These are phyloP conservation scores for Pseudogymnoascus destructans DNA, from an alignment of 2,329 filamentous ascomycete genomes.

Conservation along the genomic window DNA sequence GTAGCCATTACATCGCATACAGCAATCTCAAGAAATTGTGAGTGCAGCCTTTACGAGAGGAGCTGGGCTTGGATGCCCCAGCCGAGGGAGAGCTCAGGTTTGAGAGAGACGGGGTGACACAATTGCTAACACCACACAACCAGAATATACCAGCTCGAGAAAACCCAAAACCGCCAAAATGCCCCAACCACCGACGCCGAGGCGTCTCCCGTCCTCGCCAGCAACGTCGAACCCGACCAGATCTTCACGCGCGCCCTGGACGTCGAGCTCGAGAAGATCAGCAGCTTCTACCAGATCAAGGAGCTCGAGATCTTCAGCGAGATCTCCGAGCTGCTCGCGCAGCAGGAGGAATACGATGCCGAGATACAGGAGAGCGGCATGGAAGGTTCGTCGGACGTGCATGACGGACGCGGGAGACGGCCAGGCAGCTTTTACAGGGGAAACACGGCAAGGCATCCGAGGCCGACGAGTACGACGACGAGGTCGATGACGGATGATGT, in stretches of 20 bases:
- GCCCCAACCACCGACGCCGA: conserved; percentile 57
- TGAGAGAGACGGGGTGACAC: too few relatives aligned
- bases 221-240: conserved; percentile 59
- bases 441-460: conserved; percentile 33
- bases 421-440: conserved; percentile 13
- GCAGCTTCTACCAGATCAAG: conserved; percentile 79
- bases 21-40: conserved; percentile 98
- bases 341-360: conserved; percentile 52
- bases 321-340: conserved; percentile 60
- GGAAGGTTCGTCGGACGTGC: conserved; percentile 9
- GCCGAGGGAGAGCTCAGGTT: too few relatives aligned
- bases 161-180: conserved; percentile 52
- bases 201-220: conserved; percentile 65
- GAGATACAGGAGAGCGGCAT: conserved; percentile 24
- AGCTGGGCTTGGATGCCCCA: too few relatives aligned
- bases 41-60: conserved; percentile 27
- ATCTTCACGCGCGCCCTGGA: conserved; percentile 74
- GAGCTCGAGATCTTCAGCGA: conserved; percentile 79
- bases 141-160: conserved; percentile 92
- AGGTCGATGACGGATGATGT: conserved; percentile 41
- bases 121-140: conserved; percentile 12
- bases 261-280: conserved; percentile 86
- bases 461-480: conserved; percentile 33
- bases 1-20: conserved; percentile 93
- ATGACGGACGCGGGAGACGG: conserved; percentile 10